phyloP scores from a whole-genome alignment of 805 yeast species.

The Tetrapisispora namnaoensis region DNA sequence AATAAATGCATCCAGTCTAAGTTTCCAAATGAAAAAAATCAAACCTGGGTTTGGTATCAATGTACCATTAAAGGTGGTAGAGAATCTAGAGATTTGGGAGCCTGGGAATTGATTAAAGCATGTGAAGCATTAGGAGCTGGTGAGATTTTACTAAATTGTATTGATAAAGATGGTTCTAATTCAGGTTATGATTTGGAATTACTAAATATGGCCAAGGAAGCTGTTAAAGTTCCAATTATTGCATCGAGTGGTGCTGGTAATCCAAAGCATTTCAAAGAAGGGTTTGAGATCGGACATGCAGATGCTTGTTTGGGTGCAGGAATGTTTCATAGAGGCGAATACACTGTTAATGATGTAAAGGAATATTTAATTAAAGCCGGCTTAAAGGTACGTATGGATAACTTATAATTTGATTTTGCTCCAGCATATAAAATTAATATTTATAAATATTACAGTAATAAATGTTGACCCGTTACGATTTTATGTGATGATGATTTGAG shows the following conservation, averaged over 20 bases:
- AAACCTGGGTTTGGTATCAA: conserved; percentile 83
- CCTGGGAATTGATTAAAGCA: conserved; percentile 76
- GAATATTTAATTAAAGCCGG: conserved; percentile 47
- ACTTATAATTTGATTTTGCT: not conserved
- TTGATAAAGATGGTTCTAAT: conserved; percentile 94
- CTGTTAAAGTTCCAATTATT: conserved; percentile 83
- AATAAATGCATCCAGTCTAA: conserved; percentile 57
- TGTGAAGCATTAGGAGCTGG: conserved; percentile 95
- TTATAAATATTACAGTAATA: not conserved
- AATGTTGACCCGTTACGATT: not conserved
- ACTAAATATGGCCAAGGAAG: conserved; percentile 62
- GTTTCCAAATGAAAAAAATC: conserved; percentile 79
- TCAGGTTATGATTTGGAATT: conserved; percentile 89
- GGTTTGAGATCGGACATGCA: conserved; percentile 66
- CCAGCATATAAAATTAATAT: too few species aligned
- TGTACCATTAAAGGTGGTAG: conserved; percentile 97
- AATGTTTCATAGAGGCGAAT: conserved; percentile 93
- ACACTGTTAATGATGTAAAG: conserved; percentile 78
- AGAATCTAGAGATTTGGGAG: conserved; percentile 82
- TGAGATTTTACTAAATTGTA: conserved; percentile 84
- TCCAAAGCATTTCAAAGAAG: conserved; percentile 86
- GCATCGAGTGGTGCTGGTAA: conserved; percentile 97
- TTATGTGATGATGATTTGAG: too few species aligned
- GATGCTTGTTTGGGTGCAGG: conserved; percentile 99
- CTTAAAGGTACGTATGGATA: conserved; percentile 65